These are phyloP conservation scores for Saturnispora gosingensis DNA, from an alignment of 805 yeast genomes.

Conservation along the genomic window DNA sequence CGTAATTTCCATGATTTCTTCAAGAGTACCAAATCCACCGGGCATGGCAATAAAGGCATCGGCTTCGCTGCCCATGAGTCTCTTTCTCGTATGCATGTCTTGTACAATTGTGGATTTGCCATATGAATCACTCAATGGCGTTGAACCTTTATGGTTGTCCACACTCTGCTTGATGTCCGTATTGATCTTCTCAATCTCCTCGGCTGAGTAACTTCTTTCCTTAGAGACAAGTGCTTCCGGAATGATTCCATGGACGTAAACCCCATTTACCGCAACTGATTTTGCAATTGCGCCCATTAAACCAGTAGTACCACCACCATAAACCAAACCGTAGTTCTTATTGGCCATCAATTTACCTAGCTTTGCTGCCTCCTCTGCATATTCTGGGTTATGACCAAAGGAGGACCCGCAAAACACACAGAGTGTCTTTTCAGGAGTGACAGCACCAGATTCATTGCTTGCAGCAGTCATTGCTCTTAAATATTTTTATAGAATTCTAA, in stretches of 20 bases:
- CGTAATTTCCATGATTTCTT: conserved; percentile 81
- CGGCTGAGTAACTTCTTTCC: conserved; percentile 44
- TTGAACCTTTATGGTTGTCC: conserved; percentile 54
- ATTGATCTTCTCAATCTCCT: conserved; percentile 34
- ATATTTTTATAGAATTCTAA: background rate
- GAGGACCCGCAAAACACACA: conserved; percentile 89
- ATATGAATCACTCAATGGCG: conserved; percentile 55
- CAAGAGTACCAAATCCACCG: conserved; percentile 87
- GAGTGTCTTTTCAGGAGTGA: conserved; percentile 33
- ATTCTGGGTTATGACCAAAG: conserved; percentile 47
- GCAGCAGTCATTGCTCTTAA: background rate
- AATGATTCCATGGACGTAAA: conserved; percentile 75
- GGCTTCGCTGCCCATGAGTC: conserved; percentile 80
- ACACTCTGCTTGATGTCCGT: conserved; percentile 41
- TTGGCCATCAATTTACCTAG: conserved; percentile 53
- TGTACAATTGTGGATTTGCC: conserved; percentile 75
- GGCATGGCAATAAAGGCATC: conserved; percentile 75
- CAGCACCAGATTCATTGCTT: background rate
- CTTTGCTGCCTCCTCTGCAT: conserved; percentile 43
- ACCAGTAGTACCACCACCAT: conserved; percentile 88
- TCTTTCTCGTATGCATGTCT: conserved; percentile 86
- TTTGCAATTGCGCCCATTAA: conserved; percentile 72
- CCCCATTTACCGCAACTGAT: conserved; percentile 47
- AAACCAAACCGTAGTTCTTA: conserved; percentile 64
- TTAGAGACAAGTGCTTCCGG: conserved; percentile 74